Evolutionary conservation across 2,329 filamentous ascomycete genomes (phyloP).

Genomic region (Clarireedia sp.): DNA sequence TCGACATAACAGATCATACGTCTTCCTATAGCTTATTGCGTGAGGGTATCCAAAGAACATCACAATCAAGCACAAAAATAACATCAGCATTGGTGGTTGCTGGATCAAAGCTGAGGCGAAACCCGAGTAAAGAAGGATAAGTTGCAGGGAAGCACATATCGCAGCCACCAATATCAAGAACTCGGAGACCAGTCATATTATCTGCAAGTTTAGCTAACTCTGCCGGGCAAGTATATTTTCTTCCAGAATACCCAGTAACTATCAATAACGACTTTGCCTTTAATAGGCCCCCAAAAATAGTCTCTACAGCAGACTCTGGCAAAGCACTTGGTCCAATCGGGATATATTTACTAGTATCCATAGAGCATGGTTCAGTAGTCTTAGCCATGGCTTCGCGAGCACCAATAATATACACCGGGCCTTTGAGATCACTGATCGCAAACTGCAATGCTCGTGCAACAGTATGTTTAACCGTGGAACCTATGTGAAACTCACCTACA

Average conservation of each 20-base stretch:
- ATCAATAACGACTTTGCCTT: conserved; percentile 44
- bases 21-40: conserved; percentile 39
- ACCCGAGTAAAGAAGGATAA: conserved; percentile 57
- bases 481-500: not conserved
- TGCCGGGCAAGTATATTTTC: conserved; percentile 53
- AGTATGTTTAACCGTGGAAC: not conserved
- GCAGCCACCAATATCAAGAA: conserved; percentile 65
- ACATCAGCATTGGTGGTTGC: conserved; percentile 67
- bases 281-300: not conserved
- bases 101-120: conserved; percentile 66
- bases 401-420: not conserved
- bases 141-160: conserved; percentile 71
- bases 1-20: conserved; percentile 53
- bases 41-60: conserved; percentile 80
- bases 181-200: conserved; percentile 54
- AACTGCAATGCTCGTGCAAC: conserved; percentile 2
- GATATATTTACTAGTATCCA: not conserved
- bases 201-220: conserved; percentile 60
- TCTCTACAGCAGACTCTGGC: not conserved
- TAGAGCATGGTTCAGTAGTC: not conserved
- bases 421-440: not conserved
- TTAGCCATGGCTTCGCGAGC: not conserved
- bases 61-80: conserved; percentile 76
- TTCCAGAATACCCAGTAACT: conserved; percentile 62
- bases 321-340: not conserved